These are phyloP conservation scores for Cystobasidium ongulense DNA, from an alignment of 768 basidiomycete genomes.

Conservation along the genomic window DNA sequence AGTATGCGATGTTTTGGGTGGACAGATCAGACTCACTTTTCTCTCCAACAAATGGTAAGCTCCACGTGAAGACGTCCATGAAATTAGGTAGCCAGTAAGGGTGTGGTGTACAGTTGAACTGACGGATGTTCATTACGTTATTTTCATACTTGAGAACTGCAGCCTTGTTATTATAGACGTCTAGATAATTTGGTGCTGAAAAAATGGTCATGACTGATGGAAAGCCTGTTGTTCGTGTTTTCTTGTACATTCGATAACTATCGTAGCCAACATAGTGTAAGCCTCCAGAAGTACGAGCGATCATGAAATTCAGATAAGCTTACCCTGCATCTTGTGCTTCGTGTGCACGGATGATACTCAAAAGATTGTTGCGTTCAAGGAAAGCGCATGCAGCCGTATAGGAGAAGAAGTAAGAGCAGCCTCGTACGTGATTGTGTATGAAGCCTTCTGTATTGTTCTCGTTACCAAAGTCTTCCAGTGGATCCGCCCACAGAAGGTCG, in stretches of 20 bases:
- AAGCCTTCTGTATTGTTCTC: slow-evolving; percentile 87
- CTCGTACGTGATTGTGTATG: slow-evolving; percentile 90
- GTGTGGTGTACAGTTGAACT: slow-evolving; percentile 93
- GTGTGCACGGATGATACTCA: slow-evolving; percentile 95
- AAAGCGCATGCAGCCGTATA: slow-evolving; percentile 96
- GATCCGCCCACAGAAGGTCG: slow-evolving; percentile 97
- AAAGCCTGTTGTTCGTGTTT: slow-evolving; percentile 95
- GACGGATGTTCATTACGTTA: slow-evolving; percentile 56
- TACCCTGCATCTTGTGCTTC: slow-evolving; percentile 98
- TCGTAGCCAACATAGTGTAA: background rate
- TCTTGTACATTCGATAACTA: slow-evolving; percentile 80
- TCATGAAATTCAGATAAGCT: slow-evolving; percentile 38
- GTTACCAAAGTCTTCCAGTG: slow-evolving; percentile 90
- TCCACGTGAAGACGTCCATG: slow-evolving; percentile 99
- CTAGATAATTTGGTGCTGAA: slow-evolving; percentile 90
- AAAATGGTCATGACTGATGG: slow-evolving; percentile 99
- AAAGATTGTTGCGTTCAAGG: slow-evolving; percentile 88
- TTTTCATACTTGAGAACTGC: slow-evolving; percentile 98
- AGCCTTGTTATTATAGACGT: slow-evolving; percentile 98
- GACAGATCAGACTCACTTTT: slow-evolving; percentile 60
- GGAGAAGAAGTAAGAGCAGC: slow-evolving; percentile 95
- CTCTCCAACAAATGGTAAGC: slow-evolving; percentile 92
- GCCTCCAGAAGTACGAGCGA: background rate
- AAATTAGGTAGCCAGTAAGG: slow-evolving; percentile 99
- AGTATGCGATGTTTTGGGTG: background rate